Evolutionary conservation across 2,329 filamentous ascomycete genomes (phyloP), one percentile per base, ranked within the genome.

Genomic region (Thelonectria blattea): DNA sequence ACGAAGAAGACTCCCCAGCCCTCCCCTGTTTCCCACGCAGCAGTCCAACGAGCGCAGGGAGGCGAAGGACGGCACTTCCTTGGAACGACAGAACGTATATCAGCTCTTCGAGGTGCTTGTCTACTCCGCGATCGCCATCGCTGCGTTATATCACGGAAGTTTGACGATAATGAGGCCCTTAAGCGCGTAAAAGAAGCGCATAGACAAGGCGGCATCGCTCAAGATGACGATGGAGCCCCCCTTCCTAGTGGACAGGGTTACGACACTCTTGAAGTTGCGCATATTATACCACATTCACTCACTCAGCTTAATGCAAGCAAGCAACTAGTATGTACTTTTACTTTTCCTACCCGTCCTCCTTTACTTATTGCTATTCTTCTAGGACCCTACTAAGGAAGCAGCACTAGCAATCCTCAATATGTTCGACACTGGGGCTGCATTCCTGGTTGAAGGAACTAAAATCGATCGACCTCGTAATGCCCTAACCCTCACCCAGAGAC

Each of bases 391-490:
- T n/a, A 74, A 75, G 61, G 58, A 74, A 68, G 68, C 71, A 0
- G 73, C 75, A 8, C 66, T 80, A 10, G 65, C 68, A 17, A 74
- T 80, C 41, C 72, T 79, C 2, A 76, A 79, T 27, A 80, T 80
- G 76, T 79, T 81, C 58, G 76, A 79, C 58, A 65, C 51, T 32
- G 73, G 71, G 24, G 67, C 74, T 37, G 67, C 68, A 10, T 66
- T 74, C 65, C 53, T 78, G 1, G 78, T 80, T 50, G 69, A 78
- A 45, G 77, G 76, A 50, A 54, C 62, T 27, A 69, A 79, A 10
- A 79, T 80, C 55, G 76, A 80, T 63, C 71, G 73, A 49, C 75
- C 76, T 22, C 62, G 66, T 22, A 80, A 81, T 64, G 76, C 77
- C 17, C 30, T 70, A 3, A 63, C 67, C 5, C 64, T 71, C 15